phyloP scores from a whole-genome alignment of 176 grass and related monocot species.

The Ananas comosus region DNA sequence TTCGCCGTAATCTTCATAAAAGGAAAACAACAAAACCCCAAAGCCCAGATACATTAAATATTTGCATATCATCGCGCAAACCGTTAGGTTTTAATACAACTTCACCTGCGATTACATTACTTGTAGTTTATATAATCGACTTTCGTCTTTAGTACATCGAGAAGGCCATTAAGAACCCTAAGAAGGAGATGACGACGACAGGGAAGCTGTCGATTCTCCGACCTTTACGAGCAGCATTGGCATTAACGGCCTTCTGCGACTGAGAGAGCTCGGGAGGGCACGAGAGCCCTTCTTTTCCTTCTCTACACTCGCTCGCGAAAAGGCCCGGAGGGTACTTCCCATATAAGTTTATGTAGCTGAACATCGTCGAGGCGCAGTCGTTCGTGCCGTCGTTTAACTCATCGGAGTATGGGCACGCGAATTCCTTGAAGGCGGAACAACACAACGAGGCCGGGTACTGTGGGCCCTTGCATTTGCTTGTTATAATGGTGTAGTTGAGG shows the following conservation, averaged over 20 bases:
- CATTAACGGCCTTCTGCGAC: constrained; percentile 1
- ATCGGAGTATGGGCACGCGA: constrained; percentile 46
- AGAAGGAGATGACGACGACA: not conserved
- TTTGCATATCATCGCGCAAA: too few relatives aligned
- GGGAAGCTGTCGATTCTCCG: not conserved
- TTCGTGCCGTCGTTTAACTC: constrained; percentile 47
- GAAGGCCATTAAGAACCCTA: not conserved
- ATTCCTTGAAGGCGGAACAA: constrained; percentile 45
- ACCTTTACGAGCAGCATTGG: not conserved
- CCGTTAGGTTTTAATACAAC: too few relatives aligned
- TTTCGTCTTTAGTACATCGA: not conserved
- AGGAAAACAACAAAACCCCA: too few relatives aligned
- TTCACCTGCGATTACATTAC: too few relatives aligned
- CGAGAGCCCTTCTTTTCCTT: constrained; percentile 30
- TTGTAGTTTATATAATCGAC: too few relatives aligned
- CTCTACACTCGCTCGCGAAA: constrained; percentile 54
- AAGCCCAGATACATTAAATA: too few relatives aligned
- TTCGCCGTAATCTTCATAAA: too few relatives aligned
- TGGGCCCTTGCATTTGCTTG: constrained; percentile 63
- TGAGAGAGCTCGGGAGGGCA: constrained; percentile 28
- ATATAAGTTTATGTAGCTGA: constrained; percentile 62
- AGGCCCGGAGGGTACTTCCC: constrained; percentile 66
- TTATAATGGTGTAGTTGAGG: constrained; percentile 61
- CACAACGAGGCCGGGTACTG: constrained; percentile 33
- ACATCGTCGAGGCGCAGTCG: constrained; percentile 55